phyloP scores from a whole-genome alignment of 257 asterid species.

The Rauvolfia tetraphylla region DNA sequence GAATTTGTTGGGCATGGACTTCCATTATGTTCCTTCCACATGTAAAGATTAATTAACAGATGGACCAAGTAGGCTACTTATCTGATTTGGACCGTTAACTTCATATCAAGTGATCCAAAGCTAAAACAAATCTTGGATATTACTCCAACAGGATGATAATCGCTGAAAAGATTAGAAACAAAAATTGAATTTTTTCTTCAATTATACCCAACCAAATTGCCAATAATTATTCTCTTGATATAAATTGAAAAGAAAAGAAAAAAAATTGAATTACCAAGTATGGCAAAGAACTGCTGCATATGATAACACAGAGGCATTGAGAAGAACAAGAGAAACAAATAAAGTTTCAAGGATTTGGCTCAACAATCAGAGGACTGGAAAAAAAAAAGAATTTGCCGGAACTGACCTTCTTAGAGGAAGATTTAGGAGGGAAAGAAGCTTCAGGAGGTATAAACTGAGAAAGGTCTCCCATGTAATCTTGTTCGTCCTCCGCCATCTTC shows the following conservation, averaged over 20 bases:
- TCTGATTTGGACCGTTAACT: too few relatives aligned
- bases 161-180: neutral
- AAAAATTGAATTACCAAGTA: neutral
- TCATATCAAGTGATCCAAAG: neutral
- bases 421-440: slow-evolving; percentile 19
- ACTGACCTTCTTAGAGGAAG: slow-evolving; percentile 56
- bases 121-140: neutral
- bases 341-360: neutral
- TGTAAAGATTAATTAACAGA: neutral
- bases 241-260: neutral
- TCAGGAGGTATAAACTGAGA: slow-evolving; percentile 64
- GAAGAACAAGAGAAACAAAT: neutral
- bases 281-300: neutral
- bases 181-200: neutral
- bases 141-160: neutral
- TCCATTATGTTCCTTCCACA: neutral
- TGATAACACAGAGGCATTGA: neutral
- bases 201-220: neutral
- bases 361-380: neutral
- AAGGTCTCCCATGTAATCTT: slow-evolving; percentile 94
- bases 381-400: neutral
- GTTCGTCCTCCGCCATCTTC: slow-evolving; percentile 57
- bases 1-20: neutral
- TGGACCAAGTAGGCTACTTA: neutral
- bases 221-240: neutral